phyloP scores from a whole-genome alignment of 148 eudicot genomes.

The Camellia granthamiana region DNA sequence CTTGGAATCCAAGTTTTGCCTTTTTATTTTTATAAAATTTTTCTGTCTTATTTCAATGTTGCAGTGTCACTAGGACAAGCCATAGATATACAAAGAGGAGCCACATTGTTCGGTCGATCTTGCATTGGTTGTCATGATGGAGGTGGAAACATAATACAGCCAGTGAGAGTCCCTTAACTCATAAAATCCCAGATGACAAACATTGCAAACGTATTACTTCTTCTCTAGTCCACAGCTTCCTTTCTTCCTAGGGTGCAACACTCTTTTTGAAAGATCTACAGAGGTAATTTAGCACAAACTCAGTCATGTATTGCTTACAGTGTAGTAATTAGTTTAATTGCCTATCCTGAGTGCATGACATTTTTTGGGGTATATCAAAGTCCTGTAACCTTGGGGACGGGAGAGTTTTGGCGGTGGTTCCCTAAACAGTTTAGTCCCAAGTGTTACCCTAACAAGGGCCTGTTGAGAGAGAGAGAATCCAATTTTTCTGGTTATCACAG shows the following conservation, averaged over 20 bases:
- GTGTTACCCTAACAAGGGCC: no score
- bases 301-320: no score
- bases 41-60: not conserved
- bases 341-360: not conserved
- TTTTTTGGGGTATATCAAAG: not conserved
- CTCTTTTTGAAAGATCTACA: conserved; percentile 69
- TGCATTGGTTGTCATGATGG: conserved; percentile 92
- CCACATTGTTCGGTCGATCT: conserved; percentile 46
- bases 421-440: no score
- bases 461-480: no score
- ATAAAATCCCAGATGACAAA: not conserved
- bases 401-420: no score
- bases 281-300: conserved; percentile 27
- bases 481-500: no score
- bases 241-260: conserved; percentile 59
- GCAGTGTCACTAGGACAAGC: conserved; percentile 37
- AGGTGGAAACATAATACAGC: conserved; percentile 89
- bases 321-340: not conserved
- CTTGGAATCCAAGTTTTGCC: not conserved
- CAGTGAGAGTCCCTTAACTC: conserved; percentile 36
- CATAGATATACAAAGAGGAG: conserved; percentile 45
- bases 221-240: conserved; percentile 3
- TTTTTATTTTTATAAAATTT: not conserved
- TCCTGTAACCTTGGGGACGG: no score
- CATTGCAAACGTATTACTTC: not conserved